phyloP scores from a whole-genome alignment of 2,329 filamentous ascomycete genomes.

The Blastomyces parvus region DNA sequence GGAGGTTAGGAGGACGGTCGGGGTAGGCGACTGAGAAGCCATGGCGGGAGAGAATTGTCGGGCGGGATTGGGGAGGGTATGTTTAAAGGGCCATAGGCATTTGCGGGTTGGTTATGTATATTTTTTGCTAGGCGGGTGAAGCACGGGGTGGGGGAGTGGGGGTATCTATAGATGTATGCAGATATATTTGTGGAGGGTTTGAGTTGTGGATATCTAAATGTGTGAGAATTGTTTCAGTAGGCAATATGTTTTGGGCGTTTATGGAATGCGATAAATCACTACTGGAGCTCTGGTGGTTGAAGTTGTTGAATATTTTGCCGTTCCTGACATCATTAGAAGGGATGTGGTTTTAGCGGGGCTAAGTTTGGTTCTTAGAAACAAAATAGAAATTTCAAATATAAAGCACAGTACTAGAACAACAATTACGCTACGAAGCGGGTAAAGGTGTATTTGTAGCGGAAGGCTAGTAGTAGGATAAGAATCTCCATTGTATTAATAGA shows the following conservation, averaged over 20 bases:
- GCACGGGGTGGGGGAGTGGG: background rate
- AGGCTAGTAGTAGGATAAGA: background rate
- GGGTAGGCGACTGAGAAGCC: slow-evolving; percentile 24
- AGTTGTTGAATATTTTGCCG: background rate
- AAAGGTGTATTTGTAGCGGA: background rate
- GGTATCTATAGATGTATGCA: background rate
- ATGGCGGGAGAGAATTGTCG: background rate
- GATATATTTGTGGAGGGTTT: background rate
- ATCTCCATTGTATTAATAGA: slow-evolving; percentile 3
- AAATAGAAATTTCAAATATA: background rate
- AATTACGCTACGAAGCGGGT: background rate
- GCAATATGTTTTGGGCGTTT: background rate
- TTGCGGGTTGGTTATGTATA: background rate
- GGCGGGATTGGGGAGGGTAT: background rate
- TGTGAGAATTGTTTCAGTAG: background rate
- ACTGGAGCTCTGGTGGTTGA: background rate
- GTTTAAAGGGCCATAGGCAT: background rate
- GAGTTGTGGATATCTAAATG: background rate
- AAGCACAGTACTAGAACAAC: background rate
- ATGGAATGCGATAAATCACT: background rate
- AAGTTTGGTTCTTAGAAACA: background rate
- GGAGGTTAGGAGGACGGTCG: slow-evolving; percentile 35
- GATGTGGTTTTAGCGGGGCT: background rate
- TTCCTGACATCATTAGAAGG: slow-evolving; percentile 1
- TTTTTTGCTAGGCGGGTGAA: background rate